Base-by-base conservation (phyloP, 345 rosid species). In the Acer yangbiense region DNA sequence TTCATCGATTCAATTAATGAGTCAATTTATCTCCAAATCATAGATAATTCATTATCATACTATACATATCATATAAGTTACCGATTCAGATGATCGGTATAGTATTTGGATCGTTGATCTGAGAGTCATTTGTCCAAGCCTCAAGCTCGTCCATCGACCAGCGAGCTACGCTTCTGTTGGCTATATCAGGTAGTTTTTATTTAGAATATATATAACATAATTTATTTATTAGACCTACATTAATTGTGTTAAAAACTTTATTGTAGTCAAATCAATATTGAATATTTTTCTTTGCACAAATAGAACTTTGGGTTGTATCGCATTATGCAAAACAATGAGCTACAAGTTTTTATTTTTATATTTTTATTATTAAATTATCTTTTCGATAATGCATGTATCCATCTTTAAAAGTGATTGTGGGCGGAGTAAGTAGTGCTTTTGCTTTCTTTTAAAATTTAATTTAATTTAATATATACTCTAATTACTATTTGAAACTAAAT, bases 251-350 rank as follows among this genome's bases (percentile, higher is more conserved):
- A 43, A 43, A 18, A n/a, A 58, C 25, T n/a, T 58, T 20, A 11
- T 6, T 60, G 10, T 60, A 8, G 64, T 60, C 64, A 60, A 60
- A 60, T 20, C 64, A 60, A 58, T 7, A 58, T 58, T 58, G 63
- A 58, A 58, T 16, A 20, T 23, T 20, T 6, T 11, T 46, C 54
- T 7, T 7, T 76, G 35, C 62, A 35, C 48, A 58, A 65, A 20
- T n/a, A 25, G 48, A 75, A 63, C 75, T 68, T 63, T 65, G 65
- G 68, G 86, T 76, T 85, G 84, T 80, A 82, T 61, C 82, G 81
- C 88, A 85, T 69, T 77, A 75, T 64, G 81, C 27, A 1, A 61
- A 60, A 68, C 70, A 77, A 29, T 54, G 7, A 69, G 69, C 61
- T 72, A 68, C 58, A 39, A 35, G 44, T 29, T 75, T 79, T 44